Base-by-base conservation (phyloP, 306 rosid species). In the Gynostemma pentaphyllum region DNA sequence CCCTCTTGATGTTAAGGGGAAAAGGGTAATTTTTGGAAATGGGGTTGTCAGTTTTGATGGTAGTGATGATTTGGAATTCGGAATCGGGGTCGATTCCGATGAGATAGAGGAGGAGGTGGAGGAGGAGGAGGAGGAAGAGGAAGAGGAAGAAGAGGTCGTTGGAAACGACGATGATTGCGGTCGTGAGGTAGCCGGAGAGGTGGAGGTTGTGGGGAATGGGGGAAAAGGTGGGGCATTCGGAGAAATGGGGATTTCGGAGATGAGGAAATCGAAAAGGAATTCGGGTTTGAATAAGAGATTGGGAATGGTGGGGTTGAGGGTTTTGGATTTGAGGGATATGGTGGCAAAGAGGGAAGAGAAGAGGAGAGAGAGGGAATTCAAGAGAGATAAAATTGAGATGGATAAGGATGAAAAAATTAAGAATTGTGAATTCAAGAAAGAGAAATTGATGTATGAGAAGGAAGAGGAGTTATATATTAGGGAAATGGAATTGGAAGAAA, bases 341-440 rank as follows among this genome's bases (percentile, higher is more conserved):
- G 68, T 87, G 72, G 70, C 73, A 79, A 85, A 78, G 86, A 82
- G 89, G 68, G 95, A 88, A 60, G 92, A 87, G 71, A 67, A 78
- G 75, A 80, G 83, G 70, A 85, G 87, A 69, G 97, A 87, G 37
- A 79, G 86, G 76, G 84, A 78, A 73, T 80, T 69, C 56, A 72
- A 68, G 62, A 70, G 70, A 59, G 95, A 85, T 76, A 90, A 74
- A 60, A 66, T 14, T 26, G 85, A 75, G 68, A 68, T 30, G 39
- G 82, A 72, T 45, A 73, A 74, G 54, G 81, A 78, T 65, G 72
- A 68, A 19, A 83, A 69, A 68, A 75, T 80, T 74, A 79, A 60
- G 62, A 91, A 83, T 26, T 61, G 11, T 34, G 88, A 74, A 64
- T 68, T 76, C 6, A 76, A 68, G 80, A 68, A 68, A 29, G 74